Conservation (phyloP, 2,329 filamentous ascomycete genomes). For the Apiospora pterosperma region DNA sequence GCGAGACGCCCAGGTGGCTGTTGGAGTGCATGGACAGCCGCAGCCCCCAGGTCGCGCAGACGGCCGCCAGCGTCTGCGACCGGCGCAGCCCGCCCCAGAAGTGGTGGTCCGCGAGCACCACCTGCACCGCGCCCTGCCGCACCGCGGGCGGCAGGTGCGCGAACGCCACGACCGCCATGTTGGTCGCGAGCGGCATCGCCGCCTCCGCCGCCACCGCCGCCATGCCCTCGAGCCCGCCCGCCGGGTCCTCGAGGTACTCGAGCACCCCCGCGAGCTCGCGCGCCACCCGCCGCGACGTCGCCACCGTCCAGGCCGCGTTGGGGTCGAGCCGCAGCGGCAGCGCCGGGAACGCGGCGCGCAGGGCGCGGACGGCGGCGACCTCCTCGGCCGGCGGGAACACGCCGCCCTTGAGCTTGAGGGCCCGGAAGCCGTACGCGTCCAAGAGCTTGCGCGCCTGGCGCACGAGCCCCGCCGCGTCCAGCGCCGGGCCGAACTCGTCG, state of each 20-base stretch:
- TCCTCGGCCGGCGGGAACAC: slow-evolving; percentile 37
- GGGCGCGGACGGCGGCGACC: slow-evolving; percentile 34
- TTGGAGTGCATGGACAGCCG: slow-evolving; percentile 41
- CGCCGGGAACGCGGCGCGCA: slow-evolving; percentile 33
- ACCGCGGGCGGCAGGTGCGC: too few species aligned
- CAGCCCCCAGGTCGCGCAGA: slow-evolving; percentile 36
- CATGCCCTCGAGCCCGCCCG: too few species aligned
- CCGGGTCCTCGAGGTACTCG: too few species aligned
- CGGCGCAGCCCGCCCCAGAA: too few species aligned
- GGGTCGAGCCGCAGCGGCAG: slow-evolving; percentile 34
- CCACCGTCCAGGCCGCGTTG: slow-evolving; percentile 36
- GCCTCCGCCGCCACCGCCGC: too few species aligned
- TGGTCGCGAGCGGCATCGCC: too few species aligned
- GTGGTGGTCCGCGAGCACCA: too few species aligned
- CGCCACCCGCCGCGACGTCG: slow-evolving; percentile 35
- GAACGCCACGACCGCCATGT: too few species aligned
- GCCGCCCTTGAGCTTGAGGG: slow-evolving; percentile 40
- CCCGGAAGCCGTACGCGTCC: slow-evolving; percentile 39
- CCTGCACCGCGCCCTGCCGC: too few species aligned
- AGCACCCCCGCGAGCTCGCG: too few species aligned
- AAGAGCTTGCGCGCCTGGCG: slow-evolving; percentile 34
- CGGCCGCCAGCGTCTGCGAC: slow-evolving; percentile 34
- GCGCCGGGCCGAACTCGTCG: slow-evolving; percentile 36
- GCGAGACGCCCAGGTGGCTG: slow-evolving; percentile 38
- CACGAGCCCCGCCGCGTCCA: slow-evolving; percentile 31